Evolutionary conservation across 257 asterid species (phyloP).

Genomic region (Lycium ferocissimum): DNA sequence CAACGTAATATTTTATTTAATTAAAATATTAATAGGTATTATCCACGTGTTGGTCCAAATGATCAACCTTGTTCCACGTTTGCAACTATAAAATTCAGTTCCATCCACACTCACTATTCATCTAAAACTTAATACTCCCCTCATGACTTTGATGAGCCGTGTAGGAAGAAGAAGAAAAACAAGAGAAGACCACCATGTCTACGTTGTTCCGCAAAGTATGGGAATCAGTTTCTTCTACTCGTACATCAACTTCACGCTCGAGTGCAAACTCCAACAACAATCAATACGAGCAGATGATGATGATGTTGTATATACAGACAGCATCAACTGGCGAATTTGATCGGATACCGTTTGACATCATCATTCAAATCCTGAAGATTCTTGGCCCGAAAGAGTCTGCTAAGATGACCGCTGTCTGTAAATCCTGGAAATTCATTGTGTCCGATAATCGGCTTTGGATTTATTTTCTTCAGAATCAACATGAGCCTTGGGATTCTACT

Average conservation of each 20-base stretch:
- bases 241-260: conserved; percentile 52
- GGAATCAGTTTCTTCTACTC: conserved; percentile 58
- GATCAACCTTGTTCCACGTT: neutral
- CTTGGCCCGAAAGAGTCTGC: conserved; percentile 88
- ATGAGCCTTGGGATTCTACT: conserved; percentile 79
- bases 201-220: conserved; percentile 68
- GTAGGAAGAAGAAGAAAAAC: neutral
- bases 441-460: conserved; percentile 92
- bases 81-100: neutral
- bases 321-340: conserved; percentile 86
- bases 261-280: neutral
- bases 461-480: conserved; percentile 81
- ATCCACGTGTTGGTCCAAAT: conserved; percentile 5
- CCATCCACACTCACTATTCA: neutral
- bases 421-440: conserved; percentile 69
- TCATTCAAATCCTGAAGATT: conserved; percentile 60
- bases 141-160: neutral
- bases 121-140: neutral
- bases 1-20: no score
- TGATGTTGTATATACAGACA: conserved; percentile 56
- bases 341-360: conserved; percentile 77
- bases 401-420: conserved; percentile 73
- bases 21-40: neutral
- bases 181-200: conserved; percentile 45
- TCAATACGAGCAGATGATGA: conserved; percentile 58